These are phyloP conservation scores for Isatis tinctoria DNA, from an alignment of 345 rosid species.

Conservation along the genomic window DNA sequence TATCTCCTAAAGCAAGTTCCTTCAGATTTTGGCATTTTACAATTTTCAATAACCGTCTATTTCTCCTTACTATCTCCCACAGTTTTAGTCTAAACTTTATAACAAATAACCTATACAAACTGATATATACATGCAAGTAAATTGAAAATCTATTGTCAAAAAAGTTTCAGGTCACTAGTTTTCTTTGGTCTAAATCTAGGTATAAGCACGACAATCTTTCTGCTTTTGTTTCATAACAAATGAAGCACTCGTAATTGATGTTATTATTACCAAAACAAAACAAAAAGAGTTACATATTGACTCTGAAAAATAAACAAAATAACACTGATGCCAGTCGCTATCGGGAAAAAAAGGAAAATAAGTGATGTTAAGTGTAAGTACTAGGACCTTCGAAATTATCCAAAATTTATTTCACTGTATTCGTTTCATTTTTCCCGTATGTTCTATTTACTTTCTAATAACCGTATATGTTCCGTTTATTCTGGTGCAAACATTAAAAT, in stretches of 20 bases:
- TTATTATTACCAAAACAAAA: neutral
- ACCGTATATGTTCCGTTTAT: no score
- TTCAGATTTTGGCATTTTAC: slow-evolving; percentile 26
- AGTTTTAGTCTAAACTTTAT: neutral
- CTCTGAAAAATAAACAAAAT: neutral
- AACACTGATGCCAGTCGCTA: neutral
- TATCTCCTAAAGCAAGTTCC: neutral
- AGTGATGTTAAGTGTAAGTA: no score
- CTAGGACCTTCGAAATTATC: no score
- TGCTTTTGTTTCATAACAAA: neutral
- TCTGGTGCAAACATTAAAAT: no score
- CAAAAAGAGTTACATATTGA: neutral
- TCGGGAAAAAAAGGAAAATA: no score
- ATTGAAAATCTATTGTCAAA: neutral
- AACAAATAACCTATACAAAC: neutral
- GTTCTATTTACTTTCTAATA: no score
- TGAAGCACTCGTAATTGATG: neutral
- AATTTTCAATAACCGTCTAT: neutral
- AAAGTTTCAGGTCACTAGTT: neutral
- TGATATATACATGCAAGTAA: neutral
- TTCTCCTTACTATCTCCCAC: neutral
- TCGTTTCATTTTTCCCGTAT: no score
- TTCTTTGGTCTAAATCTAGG: neutral
- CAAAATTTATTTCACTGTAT: no score
- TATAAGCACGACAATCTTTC: neutral